Base-by-base conservation (phyloP, 2,329 filamentous ascomycete genomes). In the Pochonia chlamydosporia region DNA sequence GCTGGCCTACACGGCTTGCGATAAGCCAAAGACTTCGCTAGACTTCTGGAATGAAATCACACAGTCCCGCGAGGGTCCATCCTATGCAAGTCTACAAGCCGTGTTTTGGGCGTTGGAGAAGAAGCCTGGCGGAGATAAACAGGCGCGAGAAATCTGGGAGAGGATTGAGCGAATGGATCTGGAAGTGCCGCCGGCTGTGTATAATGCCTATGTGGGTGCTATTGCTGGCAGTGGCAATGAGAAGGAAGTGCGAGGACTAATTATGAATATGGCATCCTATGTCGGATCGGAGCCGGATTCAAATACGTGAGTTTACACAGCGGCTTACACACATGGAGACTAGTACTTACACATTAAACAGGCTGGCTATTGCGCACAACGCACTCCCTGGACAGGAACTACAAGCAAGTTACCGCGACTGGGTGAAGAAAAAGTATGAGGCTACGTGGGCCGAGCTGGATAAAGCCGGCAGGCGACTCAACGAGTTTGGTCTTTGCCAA, bases 41-140 rank as follows among this genome's bases (percentile, higher is more conserved):
- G 81, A 84, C 42, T 89, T 89, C 60, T 97, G 91, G 89, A 74
- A 82, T 46, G 82, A 95, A 41, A 90, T 99, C 48, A 82, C 84
- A n/a, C 78, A 81, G 47, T 89, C 85, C 0, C 74, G 76, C n/a
- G 91, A 97, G 65, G 93, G 93, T 0, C 93, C 93, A 0, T 86
- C 84, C 2, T 89, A 93, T 57, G 79, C 81, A 51, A 91, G 85
- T 51, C 76, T 99, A 31, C 81, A 85, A 40, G 85, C 93, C 28
- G 84, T 90, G 3, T 89, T 99, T 56, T 83, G 84, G 55, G 80
- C 84, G 1, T 92, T 90, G 62, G 84, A 95, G 62, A 71, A 71
- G 51, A 72, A 71, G 50, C 74, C 77, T 2, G 73, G 73, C 59
- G 71, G 84, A 54, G 72, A 84, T 64, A 71, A 68, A 18, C 75